Evolutionary conservation across 2,329 filamentous ascomycete species (phyloP), one percentile per base, ranked within the genome.

Genomic region (Nigrospora oryzae): DNA sequence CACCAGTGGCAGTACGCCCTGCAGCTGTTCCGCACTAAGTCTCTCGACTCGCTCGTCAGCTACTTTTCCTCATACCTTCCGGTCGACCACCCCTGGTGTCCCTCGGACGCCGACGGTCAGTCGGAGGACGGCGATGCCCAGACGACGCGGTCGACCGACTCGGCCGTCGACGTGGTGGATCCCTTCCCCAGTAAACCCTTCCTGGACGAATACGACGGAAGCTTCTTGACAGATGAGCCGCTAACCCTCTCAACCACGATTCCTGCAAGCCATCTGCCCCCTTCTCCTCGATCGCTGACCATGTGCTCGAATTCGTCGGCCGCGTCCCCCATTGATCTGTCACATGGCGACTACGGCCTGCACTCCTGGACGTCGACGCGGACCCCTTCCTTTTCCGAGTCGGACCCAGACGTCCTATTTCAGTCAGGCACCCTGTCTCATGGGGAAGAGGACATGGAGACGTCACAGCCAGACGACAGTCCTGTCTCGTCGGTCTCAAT

Each of bases 21-120:
- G 28, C 76, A 80, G 56, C 71, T 80, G 44, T 80, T 81, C 56
- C 72, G 77, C 13, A 76, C 75, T 11, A 73, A 67, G 53, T 79
- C 75, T 3, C 71, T 79, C 45, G 77, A 81, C 58, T 79, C 76
- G 15, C 73, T 81, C 48, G 73, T 81, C 49, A 68, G 75, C 50
- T 79, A 76, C 56, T 81, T 79, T 58, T 66, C 74, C 16, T 79
- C 74, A 40, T 80, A 80, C 50, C 69, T 81, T 8, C 75, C 77
- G 23, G 62, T 70, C 11, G 64, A 71, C 48, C 72, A 75, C 47
- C 57, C 67, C 3, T 72, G 68, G 61, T 59, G 49, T 1, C 43
- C 38, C 11, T 19, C 16, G 5, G 58, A 36, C 47, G 40, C 55
- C 17, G 38, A 52, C 34, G 61, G 35, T 5, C 31, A 36, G 7